Evolutionary conservation across 2,329 filamentous ascomycete genomes (phyloP), one percentile per base, ranked within the genome.

Genomic region (Sphaerulina musiva): DNA sequence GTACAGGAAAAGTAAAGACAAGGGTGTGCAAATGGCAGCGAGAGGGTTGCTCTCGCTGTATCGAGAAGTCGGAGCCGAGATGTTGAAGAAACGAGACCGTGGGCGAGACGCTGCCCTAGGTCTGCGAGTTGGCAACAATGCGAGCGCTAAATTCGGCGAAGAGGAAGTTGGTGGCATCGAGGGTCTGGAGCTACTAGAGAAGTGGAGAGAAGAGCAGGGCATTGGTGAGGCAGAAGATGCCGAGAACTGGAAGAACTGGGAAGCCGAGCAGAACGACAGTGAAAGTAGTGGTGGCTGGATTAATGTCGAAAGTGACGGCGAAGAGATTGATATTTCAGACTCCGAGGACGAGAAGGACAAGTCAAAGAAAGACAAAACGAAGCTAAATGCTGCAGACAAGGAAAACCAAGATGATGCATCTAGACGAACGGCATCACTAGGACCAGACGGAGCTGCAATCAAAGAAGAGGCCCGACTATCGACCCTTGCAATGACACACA

Each of bases 11-110:
- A 95, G 89, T 68, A 98, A 98, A 69, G 93, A 98, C 68, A 98
- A 97, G 76, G 91, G 92, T 56, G 88, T 93, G n/a, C 91, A 95
- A 81, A 97, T 98, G 93, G 93, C 93, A 6, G 90, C 92, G 11
- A 92, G 93, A 70, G 92, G 93, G 59, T 76, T 98, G 6, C 77
- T 98, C 41, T 89, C 89, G 23, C 78, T 98, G 5, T 98, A 95
- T 75, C 80, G 93, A 62, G 91, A 97, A 67, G 87, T 95, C 11
- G 90, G 86, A 36, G 89, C 93, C 0, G 88, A 95, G 62, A 81
- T 97, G 74, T 76, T 98, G 56, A 86, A 86, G 72, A 95, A 89
- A 77, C 83, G 87, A 66, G 93, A 96, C 68, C 83, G 93, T 64
- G 93, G 93, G 65, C 95, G 95, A 75, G 84, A 90, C 50, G 93